Percentiles rank a stretch among this genome's conserved stretches.
Conservation (phyloP, 2,329 filamentous ascomycete species). For the Alternaria ethzedia region DNA sequence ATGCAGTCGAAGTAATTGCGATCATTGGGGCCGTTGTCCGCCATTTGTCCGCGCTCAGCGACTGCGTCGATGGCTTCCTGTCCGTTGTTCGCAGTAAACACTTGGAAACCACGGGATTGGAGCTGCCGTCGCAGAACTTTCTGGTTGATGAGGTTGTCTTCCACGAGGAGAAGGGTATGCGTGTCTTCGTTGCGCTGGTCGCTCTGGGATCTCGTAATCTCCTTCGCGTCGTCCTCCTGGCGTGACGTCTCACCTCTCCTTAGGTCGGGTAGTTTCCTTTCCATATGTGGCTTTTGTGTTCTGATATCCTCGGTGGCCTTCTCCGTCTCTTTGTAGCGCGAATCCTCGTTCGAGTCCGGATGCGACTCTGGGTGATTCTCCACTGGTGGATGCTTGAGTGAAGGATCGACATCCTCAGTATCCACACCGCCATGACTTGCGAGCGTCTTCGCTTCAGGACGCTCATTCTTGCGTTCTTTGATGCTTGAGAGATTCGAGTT, state of each 20-base stretch:
- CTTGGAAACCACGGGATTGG: constrained; percentile 52
- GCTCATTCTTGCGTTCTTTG: constrained; percentile 29
- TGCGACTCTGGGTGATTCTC: constrained; percentile 38
- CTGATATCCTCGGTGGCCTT: constrained; percentile 19
- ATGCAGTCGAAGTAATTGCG: constrained; percentile 50
- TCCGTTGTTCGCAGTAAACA: constrained; percentile 53
- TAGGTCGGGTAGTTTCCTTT: constrained; percentile 19
- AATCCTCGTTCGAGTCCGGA: constrained; percentile 26
- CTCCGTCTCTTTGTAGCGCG: constrained; percentile 32
- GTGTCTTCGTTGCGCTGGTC: constrained; percentile 20
- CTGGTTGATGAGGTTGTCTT: constrained; percentile 59
- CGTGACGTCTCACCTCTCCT: constrained; percentile 33
- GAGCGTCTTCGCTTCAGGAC: constrained; percentile 7
- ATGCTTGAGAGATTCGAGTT: constrained; percentile 38
- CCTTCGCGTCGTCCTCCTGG: constrained; percentile 25
- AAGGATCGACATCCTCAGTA: constrained; percentile 21
- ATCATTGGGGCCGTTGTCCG: constrained; percentile 14
- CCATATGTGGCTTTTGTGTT: constrained; percentile 9
- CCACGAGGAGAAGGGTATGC: constrained; percentile 51
- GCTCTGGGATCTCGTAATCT: constrained; percentile 28
- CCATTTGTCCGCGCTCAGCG: constrained; percentile 29
- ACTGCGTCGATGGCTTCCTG: constrained; percentile 53
- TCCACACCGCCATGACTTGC: constrained; percentile 19
- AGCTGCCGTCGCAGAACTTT: constrained; percentile 58
- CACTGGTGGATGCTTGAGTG: constrained; percentile 43